Percentiles rank a stretch among this genome's conserved stretches.
These are phyloP conservation scores for Hypoxylon sp. DNA, from an alignment of 2,329 filamentous ascomycete genomes.

Conservation along the genomic window DNA sequence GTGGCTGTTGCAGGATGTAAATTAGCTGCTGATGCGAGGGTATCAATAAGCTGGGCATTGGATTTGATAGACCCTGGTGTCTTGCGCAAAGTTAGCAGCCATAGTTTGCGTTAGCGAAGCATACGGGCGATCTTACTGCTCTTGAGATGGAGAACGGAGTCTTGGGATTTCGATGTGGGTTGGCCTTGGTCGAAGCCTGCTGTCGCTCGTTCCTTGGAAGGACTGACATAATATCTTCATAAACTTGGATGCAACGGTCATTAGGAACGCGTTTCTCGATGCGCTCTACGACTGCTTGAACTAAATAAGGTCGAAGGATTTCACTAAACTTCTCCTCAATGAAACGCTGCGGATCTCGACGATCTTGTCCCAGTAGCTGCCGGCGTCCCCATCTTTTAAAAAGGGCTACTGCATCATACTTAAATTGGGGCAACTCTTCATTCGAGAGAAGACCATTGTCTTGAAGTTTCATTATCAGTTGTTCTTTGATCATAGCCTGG, in stretches of 20 bases:
- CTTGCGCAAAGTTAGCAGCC: conserved; percentile 20
- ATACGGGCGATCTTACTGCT: conserved; percentile 17
- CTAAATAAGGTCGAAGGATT: not conserved
- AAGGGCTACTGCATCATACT: conserved; percentile 2
- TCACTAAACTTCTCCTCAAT: conserved; percentile 14
- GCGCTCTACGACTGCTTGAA: not conserved
- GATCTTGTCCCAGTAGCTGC: not conserved
- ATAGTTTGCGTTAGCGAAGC: not conserved
- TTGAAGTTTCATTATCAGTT: conserved; percentile 27
- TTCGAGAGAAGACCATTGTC: conserved; percentile 22
- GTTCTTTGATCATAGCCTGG: conserved; percentile 12
- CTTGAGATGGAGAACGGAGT: conserved; percentile 37
- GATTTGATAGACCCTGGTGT: conserved; percentile 25
- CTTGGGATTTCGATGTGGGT: not conserved
- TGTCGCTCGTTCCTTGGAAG: not conserved
- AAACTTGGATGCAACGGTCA: conserved; percentile 22
- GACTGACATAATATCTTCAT: conserved; percentile 25
- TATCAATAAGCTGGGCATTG: conserved; percentile 39
- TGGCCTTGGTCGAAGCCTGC: not conserved
- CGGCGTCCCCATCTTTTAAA: not conserved
- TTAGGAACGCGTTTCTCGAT: conserved; percentile 10
- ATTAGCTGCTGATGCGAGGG: conserved; percentile 23
- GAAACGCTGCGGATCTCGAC: not conserved
- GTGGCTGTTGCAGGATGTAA: not conserved
- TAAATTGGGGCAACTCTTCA: conserved; percentile 10